Evolutionary conservation across 139 green algal species (phyloP).

Genomic region (Chlamydomonas eustigma): DNA sequence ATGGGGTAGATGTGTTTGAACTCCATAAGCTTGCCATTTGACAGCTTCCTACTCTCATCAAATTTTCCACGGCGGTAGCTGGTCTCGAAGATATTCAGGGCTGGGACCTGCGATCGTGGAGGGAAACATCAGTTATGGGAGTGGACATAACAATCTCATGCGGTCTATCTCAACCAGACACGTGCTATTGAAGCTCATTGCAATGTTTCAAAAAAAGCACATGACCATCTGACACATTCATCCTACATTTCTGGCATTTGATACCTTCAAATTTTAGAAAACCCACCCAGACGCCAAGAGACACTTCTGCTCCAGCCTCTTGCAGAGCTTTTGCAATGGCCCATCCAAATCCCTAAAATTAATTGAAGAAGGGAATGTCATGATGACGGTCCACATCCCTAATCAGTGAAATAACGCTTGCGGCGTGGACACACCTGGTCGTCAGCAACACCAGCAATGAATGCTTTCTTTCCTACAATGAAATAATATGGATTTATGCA

Average conservation of each 20-base stretch:
- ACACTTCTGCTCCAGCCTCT: slow-evolving; percentile 93
- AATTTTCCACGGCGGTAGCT: slow-evolving; percentile 90
- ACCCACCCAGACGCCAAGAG: slow-evolving; percentile 95
- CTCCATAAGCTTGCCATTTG: slow-evolving; percentile 88
- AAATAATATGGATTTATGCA: too few species aligned
- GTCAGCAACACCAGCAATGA: slow-evolving; percentile 97
- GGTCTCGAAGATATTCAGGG: slow-evolving; percentile 96
- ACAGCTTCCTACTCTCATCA: slow-evolving; percentile 86
- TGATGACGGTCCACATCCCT: too few species aligned
- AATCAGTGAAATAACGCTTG: too few species aligned
- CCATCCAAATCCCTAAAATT: slow-evolving; percentile 95
- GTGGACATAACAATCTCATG: too few species aligned
- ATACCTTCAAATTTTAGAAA: too few species aligned
- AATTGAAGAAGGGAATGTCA: not conserved
- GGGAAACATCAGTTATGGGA: too few species aligned
- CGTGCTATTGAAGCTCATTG: too few species aligned
- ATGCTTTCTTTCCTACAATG: slow-evolving; percentile 87
- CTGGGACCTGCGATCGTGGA: slow-evolving; percentile 81
- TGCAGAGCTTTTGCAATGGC: slow-evolving; percentile 92
- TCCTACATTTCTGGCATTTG: too few species aligned
- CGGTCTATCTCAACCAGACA: too few species aligned
- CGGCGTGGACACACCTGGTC: slow-evolving; percentile 76
- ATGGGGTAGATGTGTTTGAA: slow-evolving; percentile 95
- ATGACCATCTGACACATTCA: too few species aligned
- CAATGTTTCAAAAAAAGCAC: too few species aligned